Percentiles rank a stretch among this genome's conserved stretches.
Conservation (phyloP, 2,329 filamentous ascomycete species). For the Thielaviopsis populi region DNA sequence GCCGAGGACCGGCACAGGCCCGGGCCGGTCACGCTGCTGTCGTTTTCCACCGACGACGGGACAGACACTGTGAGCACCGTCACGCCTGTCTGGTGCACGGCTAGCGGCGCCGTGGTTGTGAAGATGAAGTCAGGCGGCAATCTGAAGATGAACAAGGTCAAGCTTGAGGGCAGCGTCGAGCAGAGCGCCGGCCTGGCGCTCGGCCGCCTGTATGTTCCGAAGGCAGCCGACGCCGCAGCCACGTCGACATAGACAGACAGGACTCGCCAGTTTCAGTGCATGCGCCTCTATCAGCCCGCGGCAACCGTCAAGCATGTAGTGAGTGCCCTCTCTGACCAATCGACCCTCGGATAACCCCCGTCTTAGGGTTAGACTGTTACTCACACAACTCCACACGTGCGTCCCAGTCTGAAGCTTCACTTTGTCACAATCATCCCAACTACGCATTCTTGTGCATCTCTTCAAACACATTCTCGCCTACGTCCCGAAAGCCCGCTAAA, state of each 20-base stretch:
- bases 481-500: neutral
- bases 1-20: neutral
- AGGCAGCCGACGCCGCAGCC: neutral
- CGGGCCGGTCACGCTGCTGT: neutral
- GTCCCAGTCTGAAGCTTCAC: neutral
- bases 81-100: neutral
- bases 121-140: slow-evolving; percentile 18
- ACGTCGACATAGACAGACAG: too few species aligned
- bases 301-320: too few species aligned
- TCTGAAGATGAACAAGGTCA: slow-evolving; percentile 23
- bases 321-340: too few species aligned
- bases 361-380: neutral
- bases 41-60: neutral
- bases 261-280: too few species aligned
- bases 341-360: neutral
- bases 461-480: too few species aligned
- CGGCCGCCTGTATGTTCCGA: neutral
- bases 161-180: slow-evolving; percentile 24
- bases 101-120: slow-evolving; percentile 20
- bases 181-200: slow-evolving; percentile 18
- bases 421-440: neutral
- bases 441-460: too few species aligned
- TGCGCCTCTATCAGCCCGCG: too few species aligned
- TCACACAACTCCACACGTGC: neutral
- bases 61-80: neutral